These are phyloP conservation scores for Nelumbo lutea DNA, from an alignment of 164 flowering plant genomes.

Conservation along the genomic window DNA sequence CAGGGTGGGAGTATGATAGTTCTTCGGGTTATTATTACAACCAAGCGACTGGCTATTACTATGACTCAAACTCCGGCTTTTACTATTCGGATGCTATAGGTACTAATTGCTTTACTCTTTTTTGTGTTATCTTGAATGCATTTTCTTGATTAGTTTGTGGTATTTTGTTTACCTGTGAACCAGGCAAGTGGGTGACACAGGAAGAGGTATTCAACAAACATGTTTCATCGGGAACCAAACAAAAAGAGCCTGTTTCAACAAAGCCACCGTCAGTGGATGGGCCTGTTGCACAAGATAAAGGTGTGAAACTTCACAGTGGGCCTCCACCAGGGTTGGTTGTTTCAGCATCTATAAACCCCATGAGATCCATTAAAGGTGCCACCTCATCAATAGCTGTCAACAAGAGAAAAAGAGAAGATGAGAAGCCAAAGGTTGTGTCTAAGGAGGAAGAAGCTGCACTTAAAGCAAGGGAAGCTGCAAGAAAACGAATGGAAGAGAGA, in stretches of 20 bases:
- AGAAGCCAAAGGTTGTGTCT: conserved; percentile 65
- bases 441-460: conserved; percentile 89
- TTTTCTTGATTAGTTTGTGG: neutral
- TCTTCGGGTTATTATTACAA: conserved; percentile 75
- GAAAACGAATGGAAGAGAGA: conserved; percentile 81
- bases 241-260: conserved; percentile 25
- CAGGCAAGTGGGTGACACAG: conserved; percentile 88
- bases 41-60: conserved; percentile 47
- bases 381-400: conserved; percentile 60
- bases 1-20: conserved; percentile 81
- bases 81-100: conserved; percentile 79
- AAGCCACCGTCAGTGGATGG: conserved; percentile 24
- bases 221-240: conserved; percentile 31
- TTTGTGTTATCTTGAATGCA: neutral
- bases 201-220: conserved; percentile 65
- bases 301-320: conserved; percentile 33
- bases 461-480: conserved; percentile 93
- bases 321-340: conserved; percentile 67
- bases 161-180: conserved; percentile 8
- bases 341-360: conserved; percentile 53
- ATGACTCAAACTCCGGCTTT: conserved; percentile 84
- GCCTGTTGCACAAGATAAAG: conserved; percentile 25
- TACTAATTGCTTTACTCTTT: conserved; percentile 17
- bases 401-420: conserved; percentile 70
- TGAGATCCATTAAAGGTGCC: conserved; percentile 65